phyloP scores from a whole-genome alignment of 2,329 filamentous ascomycete species.

The Pestalotiopsis sp. region DNA sequence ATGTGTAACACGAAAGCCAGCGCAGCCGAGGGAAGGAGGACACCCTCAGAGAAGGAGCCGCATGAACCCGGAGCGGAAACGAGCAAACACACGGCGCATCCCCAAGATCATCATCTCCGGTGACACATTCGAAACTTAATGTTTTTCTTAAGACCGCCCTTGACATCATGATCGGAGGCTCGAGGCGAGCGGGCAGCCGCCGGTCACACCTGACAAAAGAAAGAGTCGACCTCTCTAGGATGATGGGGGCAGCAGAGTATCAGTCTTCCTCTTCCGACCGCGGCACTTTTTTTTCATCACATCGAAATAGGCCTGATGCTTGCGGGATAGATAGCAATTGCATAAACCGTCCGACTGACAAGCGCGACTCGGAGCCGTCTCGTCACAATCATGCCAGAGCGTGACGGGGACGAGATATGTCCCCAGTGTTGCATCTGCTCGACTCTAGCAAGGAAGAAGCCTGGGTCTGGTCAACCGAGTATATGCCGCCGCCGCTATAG shows the following conservation, averaged over 20 bases:
- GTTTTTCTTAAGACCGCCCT: slow-evolving; percentile 3
- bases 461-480: neutral
- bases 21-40: neutral
- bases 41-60: neutral
- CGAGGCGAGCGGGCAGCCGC: too few relatives aligned
- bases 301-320: neutral
- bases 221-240: neutral
- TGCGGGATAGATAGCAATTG: neutral
- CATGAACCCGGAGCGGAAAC: neutral
- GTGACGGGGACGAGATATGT: neutral
- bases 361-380: neutral
- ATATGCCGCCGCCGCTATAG: too few relatives aligned
- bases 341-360: neutral
- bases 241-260: too few relatives aligned
- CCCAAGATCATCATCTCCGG: neutral
- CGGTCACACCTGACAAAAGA: neutral
- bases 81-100: neutral
- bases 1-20: neutral
- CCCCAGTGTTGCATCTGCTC: neutral
- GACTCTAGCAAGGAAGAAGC: neutral
- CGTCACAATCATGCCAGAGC: slow-evolving; percentile 10
- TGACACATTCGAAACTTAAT: slow-evolving; percentile 7
- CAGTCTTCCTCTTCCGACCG: too few relatives aligned
- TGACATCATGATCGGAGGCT: neutral
- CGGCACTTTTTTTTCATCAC: neutral